Conservation (phyloP, 176 grass and related monocot genomes). For the Bolboschoenus planiculmis region DNA sequence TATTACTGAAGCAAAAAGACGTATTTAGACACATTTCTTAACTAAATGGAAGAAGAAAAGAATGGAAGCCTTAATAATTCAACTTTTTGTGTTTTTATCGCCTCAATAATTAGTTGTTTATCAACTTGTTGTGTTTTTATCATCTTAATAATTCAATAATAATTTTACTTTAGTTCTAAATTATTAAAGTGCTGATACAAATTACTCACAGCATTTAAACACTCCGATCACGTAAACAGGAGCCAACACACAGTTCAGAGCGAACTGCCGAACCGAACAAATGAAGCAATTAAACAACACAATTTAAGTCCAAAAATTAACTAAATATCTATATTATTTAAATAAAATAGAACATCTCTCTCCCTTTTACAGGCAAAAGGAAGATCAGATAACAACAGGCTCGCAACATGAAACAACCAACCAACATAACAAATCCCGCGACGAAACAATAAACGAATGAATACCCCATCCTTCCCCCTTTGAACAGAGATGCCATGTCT, state of each 20-base stretch:
- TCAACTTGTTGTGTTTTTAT: too few species aligned
- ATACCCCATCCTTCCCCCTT: not conserved
- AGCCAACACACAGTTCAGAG: not conserved
- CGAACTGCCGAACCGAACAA: too few species aligned
- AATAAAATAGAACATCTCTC: constrained; percentile 22
- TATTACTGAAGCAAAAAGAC: too few species aligned
- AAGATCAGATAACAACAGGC: constrained; percentile 24
- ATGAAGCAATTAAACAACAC: not conserved
- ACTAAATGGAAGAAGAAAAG: too few species aligned
- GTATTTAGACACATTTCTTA: too few species aligned
- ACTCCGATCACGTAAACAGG: not conserved
- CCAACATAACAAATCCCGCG: constrained; percentile 13
- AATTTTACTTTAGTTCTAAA: too few species aligned
- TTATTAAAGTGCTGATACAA: too few species aligned
- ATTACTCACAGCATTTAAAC: too few species aligned
- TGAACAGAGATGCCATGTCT: constrained; percentile 22
- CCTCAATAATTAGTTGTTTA: too few species aligned
- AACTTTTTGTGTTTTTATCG: too few species aligned
- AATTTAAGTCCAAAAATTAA: not conserved
- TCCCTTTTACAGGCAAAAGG: constrained; percentile 76
- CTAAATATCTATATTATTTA: constrained; percentile 32
- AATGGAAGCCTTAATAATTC: too few species aligned
- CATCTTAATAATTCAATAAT: too few species aligned
- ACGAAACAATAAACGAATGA: constrained; percentile 25
- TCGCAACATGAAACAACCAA: not conserved